phyloP scores from a whole-genome alignment of 371 early-diverging fungal species.

The Mucor mucedo region DNA sequence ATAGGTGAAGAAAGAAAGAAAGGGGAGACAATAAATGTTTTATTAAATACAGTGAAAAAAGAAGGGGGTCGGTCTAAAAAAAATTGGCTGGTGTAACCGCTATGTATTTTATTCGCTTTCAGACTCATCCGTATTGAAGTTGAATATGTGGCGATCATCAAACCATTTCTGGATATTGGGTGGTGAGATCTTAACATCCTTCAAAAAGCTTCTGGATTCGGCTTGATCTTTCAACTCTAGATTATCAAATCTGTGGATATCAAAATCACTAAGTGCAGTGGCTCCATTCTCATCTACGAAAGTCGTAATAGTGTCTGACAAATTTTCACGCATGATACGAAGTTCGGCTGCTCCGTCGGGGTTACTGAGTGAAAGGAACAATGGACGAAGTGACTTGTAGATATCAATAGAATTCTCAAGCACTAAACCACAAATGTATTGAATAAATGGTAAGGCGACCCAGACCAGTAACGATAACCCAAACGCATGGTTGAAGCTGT shows the following conservation, averaged over 20 bases:
- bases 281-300: conserved; percentile 52
- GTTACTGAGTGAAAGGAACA: conserved; percentile 30
- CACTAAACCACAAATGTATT: conserved; percentile 55
- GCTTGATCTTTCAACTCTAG: conserved; percentile 24
- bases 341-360: conserved; percentile 28
- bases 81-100: background rate
- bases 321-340: conserved; percentile 27
- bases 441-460: conserved; percentile 55
- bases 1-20: background rate
- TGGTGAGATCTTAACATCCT: background rate
- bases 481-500: conserved; percentile 23
- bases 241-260: conserved; percentile 35
- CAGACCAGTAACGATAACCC: conserved; percentile 31
- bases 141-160: conserved; percentile 27
- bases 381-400: conserved; percentile 42
- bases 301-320: conserved; percentile 36
- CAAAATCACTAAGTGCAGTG: conserved; percentile 42
- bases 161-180: conserved; percentile 18
- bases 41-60: conserved; percentile 4
- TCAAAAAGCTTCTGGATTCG: conserved; percentile 15
- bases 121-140: conserved; percentile 17
- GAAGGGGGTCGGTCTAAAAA: conserved; percentile 3
- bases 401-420: conserved; percentile 69
- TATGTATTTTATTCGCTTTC: conserved; percentile 10
- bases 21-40: background rate